Conservation (phyloP, 2,329 filamentous ascomycete genomes). For the Dothidotthia symphoricarpi region DNA sequence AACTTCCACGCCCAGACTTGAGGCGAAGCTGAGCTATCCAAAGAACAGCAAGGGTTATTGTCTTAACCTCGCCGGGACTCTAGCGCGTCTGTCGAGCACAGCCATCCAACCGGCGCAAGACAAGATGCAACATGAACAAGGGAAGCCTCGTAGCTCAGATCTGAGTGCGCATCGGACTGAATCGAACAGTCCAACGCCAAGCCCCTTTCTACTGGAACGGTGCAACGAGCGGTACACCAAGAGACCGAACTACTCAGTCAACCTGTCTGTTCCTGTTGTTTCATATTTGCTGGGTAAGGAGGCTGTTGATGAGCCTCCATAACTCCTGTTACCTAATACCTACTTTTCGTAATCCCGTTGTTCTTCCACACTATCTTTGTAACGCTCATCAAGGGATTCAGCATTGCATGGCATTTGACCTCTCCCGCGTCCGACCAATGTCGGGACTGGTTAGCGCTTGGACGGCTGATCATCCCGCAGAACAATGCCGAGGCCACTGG, state of each 20-base stretch:
- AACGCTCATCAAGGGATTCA: too few relatives aligned
- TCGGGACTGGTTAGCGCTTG: conserved; percentile 4
- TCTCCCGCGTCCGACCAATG: conserved; percentile 6
- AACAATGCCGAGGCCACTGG: conserved; percentile 16
- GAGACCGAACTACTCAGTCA: conserved; percentile 8
- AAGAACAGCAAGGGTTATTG: conserved; percentile 2
- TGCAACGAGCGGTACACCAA: conserved; percentile 4
- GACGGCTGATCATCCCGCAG: conserved; percentile 12
- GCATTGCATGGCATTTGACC: conserved; percentile 4
- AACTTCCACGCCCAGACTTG: conserved; percentile 1
- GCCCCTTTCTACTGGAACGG: conserved; percentile 14
- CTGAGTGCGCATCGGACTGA: conserved; percentile 35
- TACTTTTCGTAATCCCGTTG: too few relatives aligned
- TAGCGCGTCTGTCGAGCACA: conserved; percentile 12
- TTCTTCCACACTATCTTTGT: too few relatives aligned
- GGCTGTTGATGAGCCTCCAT: too few relatives aligned
- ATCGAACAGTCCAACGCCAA: conserved; percentile 34
- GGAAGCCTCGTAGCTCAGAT: conserved; percentile 36
- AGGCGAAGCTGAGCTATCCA: conserved; percentile 3
- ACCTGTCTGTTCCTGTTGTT: conserved; percentile 13
- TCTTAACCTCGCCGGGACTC: conserved; percentile 11
- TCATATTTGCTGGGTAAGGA: too few relatives aligned
- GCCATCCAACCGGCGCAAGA: conserved; percentile 14
- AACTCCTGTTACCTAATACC: too few relatives aligned
- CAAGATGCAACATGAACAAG: conserved; percentile 33